These are phyloP conservation scores for Dittrichia graveolens DNA, from an alignment of 129 eudicot genomes.

Conservation along the genomic window DNA sequence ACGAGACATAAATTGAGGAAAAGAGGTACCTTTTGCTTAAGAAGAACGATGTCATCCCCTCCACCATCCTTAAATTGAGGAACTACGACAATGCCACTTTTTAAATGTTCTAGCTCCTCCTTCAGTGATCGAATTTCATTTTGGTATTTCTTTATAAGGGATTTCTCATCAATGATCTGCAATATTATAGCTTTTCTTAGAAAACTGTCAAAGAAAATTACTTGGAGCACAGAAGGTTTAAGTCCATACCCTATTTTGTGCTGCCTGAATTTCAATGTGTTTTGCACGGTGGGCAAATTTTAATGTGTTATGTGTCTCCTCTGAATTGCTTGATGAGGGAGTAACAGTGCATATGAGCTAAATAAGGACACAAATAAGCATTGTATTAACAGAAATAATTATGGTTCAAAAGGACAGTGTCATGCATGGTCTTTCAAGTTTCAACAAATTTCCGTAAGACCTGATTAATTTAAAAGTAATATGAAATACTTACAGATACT, in stretches of 20 bases:
- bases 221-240: conserved; percentile 21
- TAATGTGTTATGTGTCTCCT: conserved; percentile 94
- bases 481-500: conserved; percentile 76
- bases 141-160: conserved; percentile 97
- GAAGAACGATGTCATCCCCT: conserved; percentile 73
- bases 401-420: conserved; percentile 22
- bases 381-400: conserved; percentile 2
- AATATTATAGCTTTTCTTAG: conserved; percentile 31
- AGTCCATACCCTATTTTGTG: conserved; percentile 80
- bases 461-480: conserved; percentile 21
- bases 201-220: conserved; percentile 7
- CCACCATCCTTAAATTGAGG: conserved; percentile 71
- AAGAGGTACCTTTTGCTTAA: conserved; percentile 84
- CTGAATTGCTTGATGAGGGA: conserved; percentile 94
- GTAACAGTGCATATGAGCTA: conserved; percentile 94
- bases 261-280: conserved; percentile 92
- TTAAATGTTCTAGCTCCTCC: conserved; percentile 90
- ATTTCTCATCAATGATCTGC: conserved; percentile 98
- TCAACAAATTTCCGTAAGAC: conserved; percentile 1
- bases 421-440: conserved; percentile 1
- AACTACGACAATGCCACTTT: conserved; percentile 74
- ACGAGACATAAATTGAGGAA: not conserved
- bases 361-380: conserved; percentile 19
- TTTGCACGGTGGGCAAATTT: conserved; percentile 98
- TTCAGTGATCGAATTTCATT: conserved; percentile 81